These are phyloP conservation scores for Synchytrium microbalum DNA, from an alignment of 371 early-diverging fungal species.

Conservation along the genomic window DNA sequence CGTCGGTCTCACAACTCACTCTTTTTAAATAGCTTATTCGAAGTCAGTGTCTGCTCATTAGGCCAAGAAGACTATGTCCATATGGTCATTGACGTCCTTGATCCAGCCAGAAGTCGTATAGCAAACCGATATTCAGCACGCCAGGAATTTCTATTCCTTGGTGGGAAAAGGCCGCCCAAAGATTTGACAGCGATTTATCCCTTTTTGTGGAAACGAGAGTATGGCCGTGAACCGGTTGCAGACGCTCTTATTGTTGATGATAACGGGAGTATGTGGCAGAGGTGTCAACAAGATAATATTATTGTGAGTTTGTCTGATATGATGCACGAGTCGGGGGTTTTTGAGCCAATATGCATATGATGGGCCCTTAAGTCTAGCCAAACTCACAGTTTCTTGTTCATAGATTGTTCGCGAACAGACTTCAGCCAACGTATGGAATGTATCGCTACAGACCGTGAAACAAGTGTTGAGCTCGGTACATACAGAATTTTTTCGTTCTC, in stretches of 20 bases:
- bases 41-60: slow-evolving; percentile 68
- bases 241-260: slow-evolving; percentile 67
- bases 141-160: slow-evolving; percentile 52
- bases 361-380: neutral
- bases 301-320: slow-evolving; percentile 38
- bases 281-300: slow-evolving; percentile 69
- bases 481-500: slow-evolving; percentile 54
- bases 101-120: slow-evolving; percentile 52
- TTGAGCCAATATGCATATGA: neutral
- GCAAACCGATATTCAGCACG: slow-evolving; percentile 67
- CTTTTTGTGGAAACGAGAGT: slow-evolving; percentile 43
- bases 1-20: neutral
- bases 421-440: slow-evolving; percentile 56
- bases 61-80: slow-evolving; percentile 75
- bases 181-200: slow-evolving; percentile 60
- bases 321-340: neutral
- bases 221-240: slow-evolving; percentile 6
- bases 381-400: neutral
- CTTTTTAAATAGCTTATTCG: slow-evolving; percentile 45
- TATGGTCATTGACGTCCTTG: slow-evolving; percentile 58
- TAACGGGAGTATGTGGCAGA: slow-evolving; percentile 67
- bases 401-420: slow-evolving; percentile 47
- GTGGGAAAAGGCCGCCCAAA: slow-evolving; percentile 57
- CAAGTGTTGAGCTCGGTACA: slow-evolving; percentile 52
- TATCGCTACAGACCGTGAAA: slow-evolving; percentile 58